Evolutionary conservation across 345 rosid species (phyloP).

Genomic region (Trapa bicornis): DNA sequence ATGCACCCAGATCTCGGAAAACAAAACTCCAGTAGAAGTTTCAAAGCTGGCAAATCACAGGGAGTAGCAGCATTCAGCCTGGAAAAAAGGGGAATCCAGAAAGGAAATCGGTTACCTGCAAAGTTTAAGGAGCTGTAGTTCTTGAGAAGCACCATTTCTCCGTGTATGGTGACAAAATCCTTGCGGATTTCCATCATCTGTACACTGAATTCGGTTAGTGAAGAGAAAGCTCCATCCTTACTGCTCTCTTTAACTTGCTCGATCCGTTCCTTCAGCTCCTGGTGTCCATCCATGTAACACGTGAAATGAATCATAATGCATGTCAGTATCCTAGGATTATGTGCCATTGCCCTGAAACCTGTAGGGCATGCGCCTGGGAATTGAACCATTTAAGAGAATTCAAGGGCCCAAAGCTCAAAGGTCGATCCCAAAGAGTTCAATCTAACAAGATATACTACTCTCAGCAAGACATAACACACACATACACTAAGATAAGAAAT

Average conservation of each 20-base stretch:
- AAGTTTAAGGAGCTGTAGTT: conserved; percentile 85
- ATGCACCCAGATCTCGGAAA: neutral
- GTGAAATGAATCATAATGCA: neutral
- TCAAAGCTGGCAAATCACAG: neutral
- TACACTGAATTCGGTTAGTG: conserved; percentile 64
- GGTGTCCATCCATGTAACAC: neutral
- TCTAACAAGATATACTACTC: neutral
- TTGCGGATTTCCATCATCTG: conserved; percentile 91
- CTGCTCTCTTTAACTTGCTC: conserved; percentile 45
- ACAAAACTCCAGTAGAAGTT: neutral
- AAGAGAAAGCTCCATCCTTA: conserved; percentile 36
- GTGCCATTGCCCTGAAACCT: too few species aligned
- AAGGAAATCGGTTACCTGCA: conserved; percentile 38
- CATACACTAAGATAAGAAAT: neutral
- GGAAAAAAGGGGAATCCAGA: neutral
- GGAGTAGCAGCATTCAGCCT: neutral
- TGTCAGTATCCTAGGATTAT: neutral
- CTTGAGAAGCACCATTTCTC: conserved; percentile 91
- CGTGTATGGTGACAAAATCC: conserved; percentile 81
- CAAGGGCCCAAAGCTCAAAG: too few species aligned
- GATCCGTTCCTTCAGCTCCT: conserved; percentile 86
- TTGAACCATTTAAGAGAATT: too few species aligned
- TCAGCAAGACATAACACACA: neutral
- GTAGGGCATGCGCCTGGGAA: too few species aligned
- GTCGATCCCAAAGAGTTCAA: neutral